Conservation (phyloP, 2,329 filamentous ascomycete genomes). For the Penicillium sp. region DNA sequence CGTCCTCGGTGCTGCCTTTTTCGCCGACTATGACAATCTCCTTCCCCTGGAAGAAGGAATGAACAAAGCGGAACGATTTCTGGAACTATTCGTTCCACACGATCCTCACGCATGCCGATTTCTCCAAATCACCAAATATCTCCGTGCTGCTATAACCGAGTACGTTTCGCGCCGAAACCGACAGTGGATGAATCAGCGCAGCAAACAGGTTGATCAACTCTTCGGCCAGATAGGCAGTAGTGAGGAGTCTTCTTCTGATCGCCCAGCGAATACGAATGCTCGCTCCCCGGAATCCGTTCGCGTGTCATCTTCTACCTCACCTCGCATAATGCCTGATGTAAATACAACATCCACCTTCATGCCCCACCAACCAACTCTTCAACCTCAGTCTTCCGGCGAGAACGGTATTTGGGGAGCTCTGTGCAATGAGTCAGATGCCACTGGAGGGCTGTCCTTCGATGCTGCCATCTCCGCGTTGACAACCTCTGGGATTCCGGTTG, state of each 20-base stretch:
- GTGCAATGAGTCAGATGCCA: constrained; percentile 20
- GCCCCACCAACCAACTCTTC: constrained; percentile 12
- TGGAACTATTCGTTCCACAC: constrained; percentile 33
- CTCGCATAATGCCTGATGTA: constrained; percentile 16
- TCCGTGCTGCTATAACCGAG: constrained; percentile 38
- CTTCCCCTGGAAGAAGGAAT: constrained; percentile 35
- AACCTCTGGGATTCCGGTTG: constrained; percentile 33
- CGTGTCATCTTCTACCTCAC: constrained; percentile 25
- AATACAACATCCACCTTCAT: constrained; percentile 18
- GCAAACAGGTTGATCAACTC: constrained; percentile 42
- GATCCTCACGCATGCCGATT: constrained; percentile 39
- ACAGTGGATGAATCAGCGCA: constrained; percentile 40
- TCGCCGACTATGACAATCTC: constrained; percentile 45
- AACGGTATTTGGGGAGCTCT: constrained; percentile 32
- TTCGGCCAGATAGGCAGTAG: constrained; percentile 36
- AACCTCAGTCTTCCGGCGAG: constrained; percentile 5
- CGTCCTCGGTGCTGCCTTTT: constrained; percentile 45
- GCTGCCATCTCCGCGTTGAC: constrained; percentile 33
- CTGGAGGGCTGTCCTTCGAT: constrained; percentile 27
- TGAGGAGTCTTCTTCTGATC: constrained; percentile 11
- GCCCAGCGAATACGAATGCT: constrained; percentile 8
- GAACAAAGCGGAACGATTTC: constrained; percentile 35
- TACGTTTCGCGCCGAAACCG: constrained; percentile 38
- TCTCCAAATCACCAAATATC: constrained; percentile 39
- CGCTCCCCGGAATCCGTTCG: constrained; percentile 7